Base-by-base conservation (phyloP, 805 yeast species). In the Metschnikowia similis region DNA sequence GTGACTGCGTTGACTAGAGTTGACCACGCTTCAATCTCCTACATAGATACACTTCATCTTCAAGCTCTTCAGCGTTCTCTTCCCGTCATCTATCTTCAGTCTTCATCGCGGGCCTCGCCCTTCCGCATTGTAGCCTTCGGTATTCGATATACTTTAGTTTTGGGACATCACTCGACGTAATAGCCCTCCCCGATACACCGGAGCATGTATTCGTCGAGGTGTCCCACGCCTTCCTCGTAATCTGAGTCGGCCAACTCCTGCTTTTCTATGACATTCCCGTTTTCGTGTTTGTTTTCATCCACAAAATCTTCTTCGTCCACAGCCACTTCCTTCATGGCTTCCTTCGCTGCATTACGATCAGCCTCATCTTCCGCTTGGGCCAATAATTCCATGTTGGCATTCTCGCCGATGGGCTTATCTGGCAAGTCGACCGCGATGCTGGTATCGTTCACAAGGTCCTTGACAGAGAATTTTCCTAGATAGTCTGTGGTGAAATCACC, bases 401-500 rank as follows among this genome's bases (percentile, higher is more conserved):
- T 50, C 42, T 61, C 74, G 55, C 55, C 76, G 32, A 72, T 60
- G 21, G 77, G 68, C 45, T 71, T 70, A 47, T 73, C 81, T n/a
- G 72, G 70, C n/a, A 66, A 58, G 11, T 67, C 67, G 5, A 53
- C 63, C 49, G 55, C 73, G 62, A 48, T 69, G 11, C 68, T 71
- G 4, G 76, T 76, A 48, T 82, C 85, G 29, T 95, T 95, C 2
- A 92, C 79, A 54, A 92, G 71, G 64, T 92, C 98, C 52, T 83
- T 79, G 6, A 91, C 92, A 0, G 97, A 87, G 47, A 91, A 73
- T 62, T 88, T 88, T 30, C 90, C 86, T 64, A 95, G 87, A 66
- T 91, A 94, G 65, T 95, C 99, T 0, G 99, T 95, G 0, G 98
- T 94, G 70, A 94, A 94, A 58, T 92, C 98, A 65, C 99, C 99